Evolutionary conservation across 2,329 filamentous ascomycete species (phyloP), one percentile per base, ranked within the genome.

Genomic region (Clarireedia homoeocarpa): DNA sequence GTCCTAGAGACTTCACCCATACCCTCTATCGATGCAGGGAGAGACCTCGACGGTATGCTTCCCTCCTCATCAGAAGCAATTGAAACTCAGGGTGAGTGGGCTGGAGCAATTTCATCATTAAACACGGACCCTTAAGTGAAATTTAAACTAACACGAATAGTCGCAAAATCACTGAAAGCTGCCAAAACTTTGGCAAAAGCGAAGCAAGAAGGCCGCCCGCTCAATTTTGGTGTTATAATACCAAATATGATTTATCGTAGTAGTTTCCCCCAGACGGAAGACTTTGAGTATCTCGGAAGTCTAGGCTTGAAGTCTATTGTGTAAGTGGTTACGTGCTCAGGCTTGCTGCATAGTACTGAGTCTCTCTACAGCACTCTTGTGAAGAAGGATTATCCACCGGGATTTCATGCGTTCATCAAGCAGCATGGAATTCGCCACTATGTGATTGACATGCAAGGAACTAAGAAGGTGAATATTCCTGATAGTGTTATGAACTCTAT

Each of bases 361-460:
- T 34, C 36, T 47, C 36, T 47, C 14, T 20, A 15, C 52, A 85
- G 81, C 26, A 85, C 84, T 1, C 72, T 88, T 34, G 84, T 87
- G 48, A 77, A 81, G 46, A 84, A 83, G 61, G 82, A 86, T 3
- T 75, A 80, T 15, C 72, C 76, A 7, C 70, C 76, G 3, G 77
- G 75, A 0, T 80, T 82, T 52, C 67, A 74, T 23, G 67, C 72
- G 2, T 96, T 94, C 67, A 80, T 95, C 63, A 68, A 75, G 39
- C 70, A 74, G 5, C 82, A 86, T 62, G 77, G 77, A 59, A 92
- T 96, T 66, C 78, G 78, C 46, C 89, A 95, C 64, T 75, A 84
- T 61, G 77, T 88, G 44, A 86, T 95, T 66, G 80, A 85, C 62
- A 88, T 96, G 76, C 82, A 85, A 59, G 87, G 91, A n/a, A 96